phyloP scores from a whole-genome alignment of 2,329 filamentous ascomycete species.

The Aspergillus texensis region DNA sequence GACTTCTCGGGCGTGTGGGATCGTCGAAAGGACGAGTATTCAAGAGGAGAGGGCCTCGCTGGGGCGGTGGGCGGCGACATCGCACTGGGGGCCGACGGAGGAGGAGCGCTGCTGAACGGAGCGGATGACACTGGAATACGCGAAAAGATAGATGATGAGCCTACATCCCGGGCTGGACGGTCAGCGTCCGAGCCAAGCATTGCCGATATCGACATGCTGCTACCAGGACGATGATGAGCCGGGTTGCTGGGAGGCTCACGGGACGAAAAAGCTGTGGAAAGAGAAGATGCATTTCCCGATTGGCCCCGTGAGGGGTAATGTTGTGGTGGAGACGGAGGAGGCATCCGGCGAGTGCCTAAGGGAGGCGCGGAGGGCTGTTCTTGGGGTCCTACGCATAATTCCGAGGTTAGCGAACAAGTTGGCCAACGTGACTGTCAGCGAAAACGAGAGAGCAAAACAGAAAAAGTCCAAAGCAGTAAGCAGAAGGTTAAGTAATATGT shows the following conservation, averaged over 20 bases:
- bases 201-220: slow-evolving; percentile 75
- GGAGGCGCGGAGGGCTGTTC: slow-evolving; percentile 37
- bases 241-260: slow-evolving; percentile 60
- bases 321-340: slow-evolving; percentile 55
- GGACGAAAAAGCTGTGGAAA: slow-evolving; percentile 44
- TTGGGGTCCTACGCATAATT: slow-evolving; percentile 26
- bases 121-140: slow-evolving; percentile 44
- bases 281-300: slow-evolving; percentile 42
- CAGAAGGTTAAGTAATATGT: slow-evolving; percentile 1
- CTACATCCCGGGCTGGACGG: slow-evolving; percentile 49
- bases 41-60: slow-evolving; percentile 52
- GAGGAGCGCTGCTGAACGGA: slow-evolving; percentile 35
- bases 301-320: slow-evolving; percentile 47
- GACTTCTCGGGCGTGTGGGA: slow-evolving; percentile 74
- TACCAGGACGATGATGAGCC: slow-evolving; percentile 59
- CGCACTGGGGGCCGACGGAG: slow-evolving; percentile 36
- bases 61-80: slow-evolving; percentile 49
- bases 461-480: neutral
- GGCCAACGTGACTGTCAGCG: neutral
- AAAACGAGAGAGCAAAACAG: neutral
- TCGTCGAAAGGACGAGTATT: slow-evolving; percentile 65
- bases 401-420: slow-evolving; percentile 16
- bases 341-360: slow-evolving; percentile 50
- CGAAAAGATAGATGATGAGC: slow-evolving; percentile 50
- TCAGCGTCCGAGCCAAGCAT: slow-evolving; percentile 63